Evolutionary conservation across 73 alveolate genomes (phyloP).

Genomic region (Paramecium caudatum): DNA sequence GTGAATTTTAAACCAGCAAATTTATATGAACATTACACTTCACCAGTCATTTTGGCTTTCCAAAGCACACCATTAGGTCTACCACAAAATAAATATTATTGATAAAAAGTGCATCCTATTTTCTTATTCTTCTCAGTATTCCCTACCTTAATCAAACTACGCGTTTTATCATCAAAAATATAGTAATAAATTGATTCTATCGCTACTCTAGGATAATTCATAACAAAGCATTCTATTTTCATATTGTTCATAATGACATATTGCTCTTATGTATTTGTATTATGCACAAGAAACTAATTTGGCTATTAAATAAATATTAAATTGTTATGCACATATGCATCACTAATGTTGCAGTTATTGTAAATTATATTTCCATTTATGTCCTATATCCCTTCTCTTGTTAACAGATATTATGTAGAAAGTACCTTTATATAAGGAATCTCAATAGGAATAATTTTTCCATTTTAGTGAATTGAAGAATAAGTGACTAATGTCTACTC

Average conservation of each 20-base stretch:
- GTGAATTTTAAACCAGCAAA: constrained; percentile 41
- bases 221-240: constrained; percentile 18
- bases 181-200: constrained; percentile 29
- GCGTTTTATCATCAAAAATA: constrained; percentile 33
- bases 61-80: constrained; percentile 50
- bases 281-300: background rate
- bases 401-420: background rate
- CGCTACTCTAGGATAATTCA: background rate
- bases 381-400: background rate
- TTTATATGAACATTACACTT: constrained; percentile 27
- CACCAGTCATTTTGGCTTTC: constrained; percentile 58
- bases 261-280: constrained; percentile 41
- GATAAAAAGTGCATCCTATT: constrained; percentile 43
- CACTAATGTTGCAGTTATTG: background rate
- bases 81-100: constrained; percentile 23
- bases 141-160: constrained; percentile 34
- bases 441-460: constrained; percentile 31
- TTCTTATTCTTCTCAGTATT: constrained; percentile 40
- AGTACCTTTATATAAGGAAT: background rate
- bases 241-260: background rate
- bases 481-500: constrained; percentile 47
- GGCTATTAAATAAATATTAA: background rate
- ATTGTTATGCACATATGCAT: background rate
- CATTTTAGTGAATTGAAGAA: constrained; percentile 37
- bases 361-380: constrained; percentile 42